A percentile compares a stretch with the other conserved stretches of the same genome.
phyloP scores from a whole-genome alignment of 805 yeast genomes.

The Saccharomycopsis amapae region DNA sequence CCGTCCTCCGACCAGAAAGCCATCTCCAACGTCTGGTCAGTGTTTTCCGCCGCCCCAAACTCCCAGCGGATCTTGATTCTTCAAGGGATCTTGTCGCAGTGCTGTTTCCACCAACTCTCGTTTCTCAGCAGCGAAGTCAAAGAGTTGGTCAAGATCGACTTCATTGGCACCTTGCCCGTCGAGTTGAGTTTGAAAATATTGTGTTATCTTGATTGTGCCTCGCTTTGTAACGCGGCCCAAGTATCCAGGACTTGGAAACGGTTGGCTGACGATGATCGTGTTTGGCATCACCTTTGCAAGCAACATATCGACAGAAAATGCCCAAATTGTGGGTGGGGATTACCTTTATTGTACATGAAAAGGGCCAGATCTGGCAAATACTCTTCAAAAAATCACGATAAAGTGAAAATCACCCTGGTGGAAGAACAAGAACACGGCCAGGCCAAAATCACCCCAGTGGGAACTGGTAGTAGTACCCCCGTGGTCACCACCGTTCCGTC shows the following conservation, averaged over 20 bases:
- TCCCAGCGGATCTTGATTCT: conserved; percentile 68
- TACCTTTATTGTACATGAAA: conserved; percentile 88
- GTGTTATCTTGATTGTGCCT: conserved; percentile 84
- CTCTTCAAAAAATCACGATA: too few species aligned
- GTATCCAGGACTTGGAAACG: conserved; percentile 82
- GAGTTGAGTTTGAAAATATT: conserved; percentile 81
- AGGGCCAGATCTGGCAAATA: too few species aligned
- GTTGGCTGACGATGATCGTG: conserved; percentile 92
- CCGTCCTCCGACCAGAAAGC: conserved; percentile 70
- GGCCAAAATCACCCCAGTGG: too few species aligned
- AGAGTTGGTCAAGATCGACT: conserved; percentile 78
- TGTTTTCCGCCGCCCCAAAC: conserved; percentile 67
- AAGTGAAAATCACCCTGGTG: too few species aligned
- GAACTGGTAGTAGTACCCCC: background rate
- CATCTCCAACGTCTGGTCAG: conserved; percentile 76
- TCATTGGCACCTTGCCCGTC: conserved; percentile 74
- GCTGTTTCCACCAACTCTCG: conserved; percentile 95
- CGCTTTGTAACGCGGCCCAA: conserved; percentile 91
- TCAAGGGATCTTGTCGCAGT: conserved; percentile 77
- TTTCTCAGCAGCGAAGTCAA: conserved; percentile 74
- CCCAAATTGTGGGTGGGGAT: conserved; percentile 98
- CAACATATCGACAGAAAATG: conserved; percentile 97
- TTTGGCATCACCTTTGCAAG: conserved; percentile 98
- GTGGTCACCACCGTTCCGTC: too few species aligned
- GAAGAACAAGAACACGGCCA: too few species aligned